These are phyloP conservation scores for Fonsecaea erecta DNA, from an alignment of 2,329 filamentous ascomycete species.

Conservation along the genomic window DNA sequence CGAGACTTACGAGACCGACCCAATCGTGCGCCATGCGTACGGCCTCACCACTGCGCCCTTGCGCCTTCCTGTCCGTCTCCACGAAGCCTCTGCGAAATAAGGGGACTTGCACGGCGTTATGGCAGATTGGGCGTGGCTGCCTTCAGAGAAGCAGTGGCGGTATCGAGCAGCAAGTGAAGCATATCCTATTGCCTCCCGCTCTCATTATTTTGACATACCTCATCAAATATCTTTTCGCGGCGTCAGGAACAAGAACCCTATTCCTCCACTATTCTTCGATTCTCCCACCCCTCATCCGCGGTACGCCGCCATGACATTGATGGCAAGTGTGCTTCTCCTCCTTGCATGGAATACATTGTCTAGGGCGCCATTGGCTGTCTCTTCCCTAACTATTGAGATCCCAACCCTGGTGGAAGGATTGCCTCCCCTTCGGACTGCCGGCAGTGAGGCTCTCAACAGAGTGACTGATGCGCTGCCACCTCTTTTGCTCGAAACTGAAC, in stretches of 20 bases:
- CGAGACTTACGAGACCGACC: slow-evolving; percentile 44
- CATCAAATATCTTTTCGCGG: neutral
- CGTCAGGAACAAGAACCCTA: neutral
- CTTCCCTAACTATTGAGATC: neutral
- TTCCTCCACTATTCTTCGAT: neutral
- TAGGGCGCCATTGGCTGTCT: neutral
- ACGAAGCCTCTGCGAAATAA: slow-evolving; percentile 24
- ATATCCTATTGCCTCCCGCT: neutral
- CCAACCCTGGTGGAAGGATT: neutral
- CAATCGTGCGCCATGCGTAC: slow-evolving; percentile 28
- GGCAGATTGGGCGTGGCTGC: neutral
- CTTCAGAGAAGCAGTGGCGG: neutral
- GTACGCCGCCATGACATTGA: neutral
- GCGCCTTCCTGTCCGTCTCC: slow-evolving; percentile 30
- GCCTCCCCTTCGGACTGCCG: neutral
- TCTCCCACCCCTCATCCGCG: neutral
- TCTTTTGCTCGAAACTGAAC: neutral
- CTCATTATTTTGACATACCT: neutral
- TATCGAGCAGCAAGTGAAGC: neutral
- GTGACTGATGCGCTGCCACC: neutral
- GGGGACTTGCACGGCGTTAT: neutral
- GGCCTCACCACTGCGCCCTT: slow-evolving; percentile 34
- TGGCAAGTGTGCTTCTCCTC: neutral
- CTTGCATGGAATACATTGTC: neutral
- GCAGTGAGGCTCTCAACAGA: neutral